A percentile compares a stretch with the other conserved stretches of the same genome.
These are phyloP conservation scores for Akanthomyces uredinophilus DNA, from an alignment of 2,329 filamentous ascomycete genomes.

Conservation along the genomic window DNA sequence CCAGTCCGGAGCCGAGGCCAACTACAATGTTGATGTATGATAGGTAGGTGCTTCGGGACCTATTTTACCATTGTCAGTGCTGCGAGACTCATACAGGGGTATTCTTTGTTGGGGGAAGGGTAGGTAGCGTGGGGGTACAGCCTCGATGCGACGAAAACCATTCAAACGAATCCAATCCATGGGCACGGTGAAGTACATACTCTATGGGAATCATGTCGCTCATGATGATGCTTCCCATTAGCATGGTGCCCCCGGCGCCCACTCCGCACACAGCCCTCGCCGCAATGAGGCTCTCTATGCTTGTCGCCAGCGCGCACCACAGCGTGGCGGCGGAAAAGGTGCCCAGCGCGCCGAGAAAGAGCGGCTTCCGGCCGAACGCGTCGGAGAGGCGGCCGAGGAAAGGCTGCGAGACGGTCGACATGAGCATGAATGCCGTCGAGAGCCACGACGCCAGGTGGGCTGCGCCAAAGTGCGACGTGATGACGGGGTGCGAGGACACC, in stretches of 20 bases:
- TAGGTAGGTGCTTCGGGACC: conserved; percentile 61
- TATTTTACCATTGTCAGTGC: conserved; percentile 16
- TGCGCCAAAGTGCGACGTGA: conserved; percentile 72
- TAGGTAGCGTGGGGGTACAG: neutral
- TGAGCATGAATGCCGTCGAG: conserved; percentile 72
- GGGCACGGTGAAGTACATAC: conserved; percentile 33
- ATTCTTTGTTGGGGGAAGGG: neutral
- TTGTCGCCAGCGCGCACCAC: conserved; percentile 64
- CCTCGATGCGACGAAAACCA: neutral
- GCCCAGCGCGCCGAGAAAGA: conserved; percentile 57
- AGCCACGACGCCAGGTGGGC: conserved; percentile 79
- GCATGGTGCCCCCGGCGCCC: conserved; percentile 66
- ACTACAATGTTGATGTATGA: conserved; percentile 64
- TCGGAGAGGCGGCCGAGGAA: conserved; percentile 70
- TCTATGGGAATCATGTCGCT: conserved; percentile 71
- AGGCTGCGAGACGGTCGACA: conserved; percentile 70
- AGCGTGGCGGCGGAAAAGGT: conserved; percentile 61
- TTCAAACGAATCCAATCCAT: neutral
- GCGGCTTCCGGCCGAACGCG: conserved; percentile 61
- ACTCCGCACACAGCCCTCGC: conserved; percentile 49
- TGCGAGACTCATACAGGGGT: neutral
- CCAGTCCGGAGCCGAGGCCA: conserved; percentile 51
- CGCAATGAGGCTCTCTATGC: conserved; percentile 53
- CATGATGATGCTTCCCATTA: conserved; percentile 64
- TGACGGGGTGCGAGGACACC: conserved; percentile 75